Evolutionary conservation across 2,329 filamentous ascomycete species (phyloP).

Genomic region (Magnaporthiopsis incrustans): DNA sequence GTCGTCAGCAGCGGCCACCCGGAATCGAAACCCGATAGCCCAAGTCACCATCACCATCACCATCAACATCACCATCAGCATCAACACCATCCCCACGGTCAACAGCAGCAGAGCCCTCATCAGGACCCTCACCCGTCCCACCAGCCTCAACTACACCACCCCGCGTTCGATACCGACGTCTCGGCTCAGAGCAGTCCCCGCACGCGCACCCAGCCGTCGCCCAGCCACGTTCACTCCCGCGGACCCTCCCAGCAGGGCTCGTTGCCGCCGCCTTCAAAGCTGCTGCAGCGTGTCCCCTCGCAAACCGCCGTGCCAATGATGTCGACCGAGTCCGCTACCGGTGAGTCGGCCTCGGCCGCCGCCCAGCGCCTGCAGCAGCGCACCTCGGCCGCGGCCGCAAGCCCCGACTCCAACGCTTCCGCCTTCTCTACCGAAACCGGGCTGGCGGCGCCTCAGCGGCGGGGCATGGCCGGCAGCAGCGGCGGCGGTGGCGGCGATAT

Average conservation of each 20-base stretch:
- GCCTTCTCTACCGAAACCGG: constrained; percentile 13
- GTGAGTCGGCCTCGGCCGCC: constrained; percentile 24
- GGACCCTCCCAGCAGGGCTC: background rate
- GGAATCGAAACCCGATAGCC: background rate
- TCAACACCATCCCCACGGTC: background rate
- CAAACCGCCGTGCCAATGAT: constrained; percentile 56
- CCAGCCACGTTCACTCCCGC: background rate
- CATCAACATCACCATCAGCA: background rate
- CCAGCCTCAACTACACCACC: background rate
- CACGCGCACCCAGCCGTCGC: background rate
- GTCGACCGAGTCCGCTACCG: constrained; percentile 50
- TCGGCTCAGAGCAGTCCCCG: background rate
- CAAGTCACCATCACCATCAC: background rate
- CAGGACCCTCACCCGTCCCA: background rate
- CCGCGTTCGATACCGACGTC: background rate
- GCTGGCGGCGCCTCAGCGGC: constrained; percentile 10
- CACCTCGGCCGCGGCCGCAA: background rate
- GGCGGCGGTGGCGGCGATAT: constrained; percentile 37
- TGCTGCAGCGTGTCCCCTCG: constrained; percentile 54
- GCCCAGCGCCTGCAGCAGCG: constrained; percentile 19
- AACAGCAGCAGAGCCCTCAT: background rate
- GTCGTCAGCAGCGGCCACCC: constrained; percentile 39
- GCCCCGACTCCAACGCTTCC: constrained; percentile 16
- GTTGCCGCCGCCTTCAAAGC: constrained; percentile 23
- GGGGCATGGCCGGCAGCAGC: constrained; percentile 29